Evolutionary conservation across 495 filamentous ascomycete species (phyloP), one percentile per base, ranked within the genome.

Genomic region (Amniculicola lignicola): DNA sequence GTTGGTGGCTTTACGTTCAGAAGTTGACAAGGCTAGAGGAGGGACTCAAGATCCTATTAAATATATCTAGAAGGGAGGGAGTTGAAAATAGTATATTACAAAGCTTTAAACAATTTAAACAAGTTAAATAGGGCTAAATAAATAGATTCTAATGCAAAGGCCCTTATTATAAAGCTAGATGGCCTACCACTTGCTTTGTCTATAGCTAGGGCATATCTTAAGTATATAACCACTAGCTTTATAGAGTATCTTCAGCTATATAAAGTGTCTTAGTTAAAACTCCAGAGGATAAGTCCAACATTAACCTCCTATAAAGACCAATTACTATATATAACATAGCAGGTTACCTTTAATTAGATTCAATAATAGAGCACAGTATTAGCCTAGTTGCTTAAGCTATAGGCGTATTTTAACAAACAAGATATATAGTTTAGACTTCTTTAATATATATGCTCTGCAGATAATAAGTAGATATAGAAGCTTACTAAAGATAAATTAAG

Each of bases 321-420:
- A 16, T 53, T 49, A 3, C 38, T 78, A 9, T 62, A 72, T 33
- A 61, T 66, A 29, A 78, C 74, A 50, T 79, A 72, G 75, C 58
- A 67, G 46, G 68, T 78, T 38, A 76, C 71, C 23, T 76, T 71
- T 49, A 40, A 66, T 37, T 61, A 70, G 35, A 68, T 80, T 22
- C 62, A 65, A 42, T n/a, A 33, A 68, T 59, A 59, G 23, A 68
- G 72, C 60, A 25, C 55, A 3, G 42, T 59, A 11, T 53, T 23
- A n/a, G 49, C 42, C 5, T 11, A 52, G 29, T 35, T 54, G 9
- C 51, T 54, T 46, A 11, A 46, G 23, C 31, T 54, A 25, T 54
- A 24, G 45, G 51, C 51, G 23, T 55, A 55, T 39, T 56, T 56
- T 56, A 47, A 57, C 29, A 57, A 75, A 57, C 72, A 74, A 54